Base-by-base conservation (phyloP, 2,329 filamentous ascomycete genomes). In the Delphinella strobiligena region DNA sequence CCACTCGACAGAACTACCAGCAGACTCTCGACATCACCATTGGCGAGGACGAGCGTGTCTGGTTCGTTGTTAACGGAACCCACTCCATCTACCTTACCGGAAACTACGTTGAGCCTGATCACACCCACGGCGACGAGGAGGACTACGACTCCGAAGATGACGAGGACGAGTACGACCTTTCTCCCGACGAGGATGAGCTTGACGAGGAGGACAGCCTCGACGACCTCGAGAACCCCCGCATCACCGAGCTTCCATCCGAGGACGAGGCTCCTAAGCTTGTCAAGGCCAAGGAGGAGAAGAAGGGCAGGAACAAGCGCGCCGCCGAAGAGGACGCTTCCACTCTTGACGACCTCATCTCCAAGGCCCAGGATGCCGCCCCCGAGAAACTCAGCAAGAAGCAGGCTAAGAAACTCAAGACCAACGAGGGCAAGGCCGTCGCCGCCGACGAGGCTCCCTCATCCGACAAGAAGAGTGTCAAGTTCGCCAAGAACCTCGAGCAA, bases 401-500 rank as follows among this genome's bases (percentile, higher is more conserved):
- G 64, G 75, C 82, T 55, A 96, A 98, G 81, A 95, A 95, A 74
- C 74, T 89, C 49, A 93, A 93, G 79, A 95, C 94, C 74, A 96
- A 96, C 73, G 85, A 93, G 61, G 91, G 89, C 51, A 82, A 95
- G 60, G 80, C 91, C 44, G 76, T 82, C 44, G 65, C 72, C 37
- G 53, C 60, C 31, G 54, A 73, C 45, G 69, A 72, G 41, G 65
- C 67, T 39, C 63, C 54, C 34, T 46, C 51, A 16, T 48, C 69
- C 48, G 63, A 61, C 48, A 78, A 79, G 71, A 95, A 95, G 78
- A 96, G 95, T 72, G 91, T 98, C 45, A 86, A 94, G 64, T 98
- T 98, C 61, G 89, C 91, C 59, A 95, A 96, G 75, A 88, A 96
- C 64, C 85, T 98, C 47, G 91, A 96, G 72, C 87, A 93, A 65